Conservation (phyloP, 352 stramenopile species). For the Phytopythium sindhum region DNA sequence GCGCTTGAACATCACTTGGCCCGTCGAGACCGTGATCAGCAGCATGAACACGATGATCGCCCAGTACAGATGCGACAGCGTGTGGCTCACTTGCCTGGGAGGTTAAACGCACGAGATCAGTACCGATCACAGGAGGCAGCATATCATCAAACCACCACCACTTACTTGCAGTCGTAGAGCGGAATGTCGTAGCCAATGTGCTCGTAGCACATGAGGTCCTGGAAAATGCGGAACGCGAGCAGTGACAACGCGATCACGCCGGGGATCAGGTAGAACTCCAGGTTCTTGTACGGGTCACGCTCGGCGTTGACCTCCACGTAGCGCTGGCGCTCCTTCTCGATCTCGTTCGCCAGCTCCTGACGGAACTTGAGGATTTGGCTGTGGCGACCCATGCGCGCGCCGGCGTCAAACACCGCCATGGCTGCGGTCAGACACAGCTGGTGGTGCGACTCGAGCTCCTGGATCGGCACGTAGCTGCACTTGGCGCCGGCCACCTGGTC, state of each 20-base stretch:
- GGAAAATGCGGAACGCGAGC: constrained; percentile 86
- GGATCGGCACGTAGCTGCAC: constrained; percentile 84
- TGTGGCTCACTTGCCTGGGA: constrained; percentile 78
- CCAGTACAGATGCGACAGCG: constrained; percentile 84
- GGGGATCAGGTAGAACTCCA: constrained; percentile 93
- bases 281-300: constrained; percentile 94
- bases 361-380: constrained; percentile 89
- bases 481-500: constrained; percentile 84
- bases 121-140: not conserved
- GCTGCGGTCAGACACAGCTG: constrained; percentile 71
- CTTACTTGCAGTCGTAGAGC: constrained; percentile 90
- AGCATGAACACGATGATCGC: constrained; percentile 87
- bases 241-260: constrained; percentile 86
- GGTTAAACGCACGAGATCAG: not conserved
- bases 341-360: constrained; percentile 79
- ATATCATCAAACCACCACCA: constrained; percentile 9
- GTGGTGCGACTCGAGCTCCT: constrained; percentile 91
- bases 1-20: constrained; percentile 83
- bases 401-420: constrained; percentile 91
- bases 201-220: constrained; percentile 84
- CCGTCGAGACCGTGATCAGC: constrained; percentile 77
- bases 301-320: constrained; percentile 94
- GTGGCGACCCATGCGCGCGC: constrained; percentile 94
- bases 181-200: constrained; percentile 81
- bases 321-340: constrained; percentile 86